Conservation (phyloP, 805 yeast species). For the Metschnikowia gelsemii region DNA sequence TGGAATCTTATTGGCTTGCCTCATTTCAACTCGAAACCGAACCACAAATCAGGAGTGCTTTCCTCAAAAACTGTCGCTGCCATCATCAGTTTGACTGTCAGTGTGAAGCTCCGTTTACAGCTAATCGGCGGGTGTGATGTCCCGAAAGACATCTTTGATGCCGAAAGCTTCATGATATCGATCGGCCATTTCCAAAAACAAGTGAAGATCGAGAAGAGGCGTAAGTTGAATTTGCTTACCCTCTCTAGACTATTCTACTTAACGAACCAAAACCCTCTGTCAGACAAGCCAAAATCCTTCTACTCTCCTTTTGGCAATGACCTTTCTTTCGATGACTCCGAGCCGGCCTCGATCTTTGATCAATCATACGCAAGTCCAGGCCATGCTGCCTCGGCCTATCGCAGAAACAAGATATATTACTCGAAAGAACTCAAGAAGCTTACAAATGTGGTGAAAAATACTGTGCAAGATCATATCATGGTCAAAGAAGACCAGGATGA, state of each 20-base stretch:
- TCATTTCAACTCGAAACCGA: slow-evolving; percentile 42
- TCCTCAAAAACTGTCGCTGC: slow-evolving; percentile 75
- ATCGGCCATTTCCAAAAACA: slow-evolving; percentile 79
- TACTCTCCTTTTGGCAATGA: slow-evolving; percentile 16
- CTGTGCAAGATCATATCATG: slow-evolving; percentile 60
- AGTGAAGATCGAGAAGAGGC: slow-evolving; percentile 48
- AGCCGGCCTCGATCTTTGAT: slow-evolving; percentile 4
- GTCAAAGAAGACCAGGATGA: slow-evolving; percentile 21
- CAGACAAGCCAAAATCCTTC: slow-evolving; percentile 22
- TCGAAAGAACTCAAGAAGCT: slow-evolving; percentile 48
- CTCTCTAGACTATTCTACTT: slow-evolving; percentile 34
- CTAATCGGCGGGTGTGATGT: slow-evolving; percentile 43
- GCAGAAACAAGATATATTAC: slow-evolving; percentile 32
- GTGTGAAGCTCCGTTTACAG: slow-evolving; percentile 62
- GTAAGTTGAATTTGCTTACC: slow-evolving; percentile 59
- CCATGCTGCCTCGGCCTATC: slow-evolving; percentile 20
- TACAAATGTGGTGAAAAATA: slow-evolving; percentile 66
- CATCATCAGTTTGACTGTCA: slow-evolving; percentile 70
- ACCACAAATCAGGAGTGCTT: slow-evolving; percentile 52
- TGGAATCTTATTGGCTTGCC: slow-evolving; percentile 72
- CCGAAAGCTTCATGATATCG: slow-evolving; percentile 62
- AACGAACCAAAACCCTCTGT: slow-evolving; percentile 34
- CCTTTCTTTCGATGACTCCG: slow-evolving; percentile 12
- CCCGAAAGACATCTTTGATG: slow-evolving; percentile 83
- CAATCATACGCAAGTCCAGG: slow-evolving; percentile 5